Base-by-base conservation (phyloP, 2,329 filamentous ascomycete genomes). In the Escovopsis sp. region DNA sequence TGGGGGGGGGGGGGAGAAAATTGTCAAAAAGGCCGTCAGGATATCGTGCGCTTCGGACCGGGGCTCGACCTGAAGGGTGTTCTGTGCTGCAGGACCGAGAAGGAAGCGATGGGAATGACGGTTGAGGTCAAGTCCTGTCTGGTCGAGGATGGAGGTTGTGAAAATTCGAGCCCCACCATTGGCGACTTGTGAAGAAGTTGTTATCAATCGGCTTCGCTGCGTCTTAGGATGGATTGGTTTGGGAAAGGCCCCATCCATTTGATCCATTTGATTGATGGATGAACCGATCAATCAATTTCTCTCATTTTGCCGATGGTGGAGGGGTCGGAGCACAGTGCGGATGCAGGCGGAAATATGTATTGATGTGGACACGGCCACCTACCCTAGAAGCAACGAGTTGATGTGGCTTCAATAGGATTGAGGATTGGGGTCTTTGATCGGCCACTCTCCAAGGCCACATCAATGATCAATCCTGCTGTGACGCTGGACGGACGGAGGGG, bases 151-250 rank as follows among this genome's bases (percentile, higher is more conserved):
- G 53, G 48, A 51, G 56, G 53, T 54, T 57, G 54, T 57, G 57
- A 61, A 62, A 63, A 60, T 61, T 62, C 53, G 45, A 51, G 57
- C 60, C 61, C 61, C 61, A 62, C 60, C 54, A 58, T 48, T 47
- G 59, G 38, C 41, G 31, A 43, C 44, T 36, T 39, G 40, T 54
- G 50, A 52, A 55, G 53, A 53, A 53, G 53, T 45, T 47, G 9
- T 13, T 29, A 48, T 30, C 25, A 27, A 27, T 27, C 27, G 20
- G 20, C 6, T 6, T 20, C 20, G 20, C 20, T 4, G 20, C 20
- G 20, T 20, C 20, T n/a, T n/a, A n/a, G n/a, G 25, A 27, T 27
- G 25, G 25, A 27, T 27, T 27, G n/a, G n/a, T n/a, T n/a, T n/a
- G n/a, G n/a, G n/a, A n/a, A n/a, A n/a, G n/a, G n/a, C n/a, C n/a